phyloP scores from a whole-genome alignment of 495 filamentous ascomycete species.

The Glutinoglossum americanum region DNA sequence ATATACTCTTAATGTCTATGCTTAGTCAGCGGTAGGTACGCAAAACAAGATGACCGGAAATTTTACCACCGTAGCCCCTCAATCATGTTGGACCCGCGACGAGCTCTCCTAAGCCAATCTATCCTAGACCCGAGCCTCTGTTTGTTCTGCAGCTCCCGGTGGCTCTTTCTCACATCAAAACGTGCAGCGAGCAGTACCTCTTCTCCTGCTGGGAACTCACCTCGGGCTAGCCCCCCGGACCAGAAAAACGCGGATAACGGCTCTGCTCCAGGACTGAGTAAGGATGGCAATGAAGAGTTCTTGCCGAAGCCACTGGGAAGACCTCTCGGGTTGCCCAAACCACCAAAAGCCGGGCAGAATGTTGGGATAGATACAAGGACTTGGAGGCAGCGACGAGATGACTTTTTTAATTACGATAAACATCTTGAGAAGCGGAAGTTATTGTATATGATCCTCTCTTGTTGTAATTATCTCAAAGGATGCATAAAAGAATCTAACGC shows the following conservation, averaged over 20 bases:
- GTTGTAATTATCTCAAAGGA: background rate
- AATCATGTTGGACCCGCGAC: background rate
- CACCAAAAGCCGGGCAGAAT: conserved; percentile 59
- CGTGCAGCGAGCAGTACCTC: background rate
- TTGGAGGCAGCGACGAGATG: conserved; percentile 45
- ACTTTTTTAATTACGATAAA: conserved; percentile 68
- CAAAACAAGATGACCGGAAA: background rate
- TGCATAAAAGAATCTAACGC: background rate
- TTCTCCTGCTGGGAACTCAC: background rate
- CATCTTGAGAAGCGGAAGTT: conserved; percentile 49
- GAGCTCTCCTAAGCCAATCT: background rate
- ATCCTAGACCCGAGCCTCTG: background rate
- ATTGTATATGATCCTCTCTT: conserved; percentile 32
- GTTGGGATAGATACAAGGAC: conserved; percentile 49
- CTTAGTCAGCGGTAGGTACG: background rate
- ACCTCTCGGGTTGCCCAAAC: conserved; percentile 58
- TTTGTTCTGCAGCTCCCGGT: background rate
- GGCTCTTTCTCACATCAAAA: background rate
- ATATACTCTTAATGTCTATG: too few relatives aligned
- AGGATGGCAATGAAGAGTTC: background rate
- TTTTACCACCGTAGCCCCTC: background rate
- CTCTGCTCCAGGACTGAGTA: background rate
- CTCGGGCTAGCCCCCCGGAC: background rate
- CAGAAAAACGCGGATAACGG: background rate
- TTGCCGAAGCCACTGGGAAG: conserved; percentile 45